Conservation (phyloP, 164 flowering plant genomes). For the Kalanchoe fedtschenkoi region DNA sequence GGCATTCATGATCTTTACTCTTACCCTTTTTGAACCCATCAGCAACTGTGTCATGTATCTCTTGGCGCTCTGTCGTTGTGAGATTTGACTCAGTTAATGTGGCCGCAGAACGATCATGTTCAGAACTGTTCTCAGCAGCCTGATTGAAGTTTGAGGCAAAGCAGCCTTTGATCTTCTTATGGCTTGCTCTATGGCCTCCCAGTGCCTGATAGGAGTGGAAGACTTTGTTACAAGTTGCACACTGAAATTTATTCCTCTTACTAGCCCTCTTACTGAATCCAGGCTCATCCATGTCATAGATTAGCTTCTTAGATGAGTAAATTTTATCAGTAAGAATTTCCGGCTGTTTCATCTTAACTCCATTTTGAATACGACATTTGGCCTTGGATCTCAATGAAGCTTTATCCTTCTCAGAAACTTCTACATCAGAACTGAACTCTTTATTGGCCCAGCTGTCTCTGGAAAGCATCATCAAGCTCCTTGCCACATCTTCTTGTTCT, state of each 20-base stretch:
- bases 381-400: conserved; percentile 14
- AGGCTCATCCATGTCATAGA: conserved; percentile 6
- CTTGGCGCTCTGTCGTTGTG: not conserved
- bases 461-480: conserved; percentile 55
- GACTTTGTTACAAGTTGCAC: conserved; percentile 32
- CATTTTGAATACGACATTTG: no score
- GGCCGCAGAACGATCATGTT: conserved; percentile 3
- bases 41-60: not conserved
- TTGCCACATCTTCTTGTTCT: conserved; percentile 53
- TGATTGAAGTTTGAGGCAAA: conserved; percentile 27
- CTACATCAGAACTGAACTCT: conserved; percentile 16
- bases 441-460: conserved; percentile 24
- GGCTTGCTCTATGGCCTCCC: conserved; percentile 58
- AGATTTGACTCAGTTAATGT: conserved; percentile 9
- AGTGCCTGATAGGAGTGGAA: conserved; percentile 52
- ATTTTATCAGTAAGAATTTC: not conserved
- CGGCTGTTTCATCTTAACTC: conserved; percentile 4
- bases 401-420: conserved; percentile 27
- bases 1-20: conserved; percentile 35
- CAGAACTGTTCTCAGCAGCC: conserved; percentile 20
- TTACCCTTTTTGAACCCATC: conserved; percentile 14
- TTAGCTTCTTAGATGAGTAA: conserved; percentile 5
- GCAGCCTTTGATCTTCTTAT: conserved; percentile 40
- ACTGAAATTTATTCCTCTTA: conserved; percentile 28
- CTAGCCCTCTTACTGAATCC: conserved; percentile 6